A percentile compares a stretch with the other conserved stretches of the same genome.
phyloP scores from a whole-genome alignment of 78 protist species.

The Dictyostelium discoideum region DNA sequence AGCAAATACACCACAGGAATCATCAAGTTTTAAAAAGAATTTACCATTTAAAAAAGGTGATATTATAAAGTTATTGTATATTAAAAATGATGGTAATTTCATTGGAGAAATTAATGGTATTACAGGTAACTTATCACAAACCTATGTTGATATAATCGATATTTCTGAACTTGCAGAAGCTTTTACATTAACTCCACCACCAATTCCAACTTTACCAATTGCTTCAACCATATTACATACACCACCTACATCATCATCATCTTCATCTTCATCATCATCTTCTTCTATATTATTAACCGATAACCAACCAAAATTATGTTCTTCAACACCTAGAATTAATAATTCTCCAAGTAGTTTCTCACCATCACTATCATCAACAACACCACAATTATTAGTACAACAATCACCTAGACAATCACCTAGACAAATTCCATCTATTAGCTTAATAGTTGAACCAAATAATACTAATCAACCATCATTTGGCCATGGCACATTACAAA shows the following conservation, averaged over 20 bases:
- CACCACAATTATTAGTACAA: neutral
- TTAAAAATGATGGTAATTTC: neutral
- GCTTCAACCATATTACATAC: neutral
- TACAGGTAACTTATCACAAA: neutral
- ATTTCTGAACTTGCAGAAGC: neutral
- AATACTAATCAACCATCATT: neutral
- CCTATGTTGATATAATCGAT: neutral
- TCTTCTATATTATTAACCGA: neutral
- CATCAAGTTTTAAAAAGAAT: neutral
- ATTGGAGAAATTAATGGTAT: constrained; percentile 2
- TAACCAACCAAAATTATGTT: neutral
- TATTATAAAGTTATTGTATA: neutral
- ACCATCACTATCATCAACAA: neutral
- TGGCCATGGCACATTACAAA: neutral
- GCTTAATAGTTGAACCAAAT: neutral
- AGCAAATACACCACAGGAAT: neutral
- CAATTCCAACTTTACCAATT: neutral
- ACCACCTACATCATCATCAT: neutral
- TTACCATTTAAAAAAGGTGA: neutral
- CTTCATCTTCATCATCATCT: neutral
- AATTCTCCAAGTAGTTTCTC: neutral
- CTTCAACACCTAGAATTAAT: neutral
- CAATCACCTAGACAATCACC: neutral
- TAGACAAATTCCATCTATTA: neutral
- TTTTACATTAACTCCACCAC: neutral